A percentile compares a stretch with the other conserved stretches of the same genome.
These are phyloP conservation scores for Rhizopogon sp. DNA, from an alignment of 768 basidiomycete genomes.

Conservation along the genomic window DNA sequence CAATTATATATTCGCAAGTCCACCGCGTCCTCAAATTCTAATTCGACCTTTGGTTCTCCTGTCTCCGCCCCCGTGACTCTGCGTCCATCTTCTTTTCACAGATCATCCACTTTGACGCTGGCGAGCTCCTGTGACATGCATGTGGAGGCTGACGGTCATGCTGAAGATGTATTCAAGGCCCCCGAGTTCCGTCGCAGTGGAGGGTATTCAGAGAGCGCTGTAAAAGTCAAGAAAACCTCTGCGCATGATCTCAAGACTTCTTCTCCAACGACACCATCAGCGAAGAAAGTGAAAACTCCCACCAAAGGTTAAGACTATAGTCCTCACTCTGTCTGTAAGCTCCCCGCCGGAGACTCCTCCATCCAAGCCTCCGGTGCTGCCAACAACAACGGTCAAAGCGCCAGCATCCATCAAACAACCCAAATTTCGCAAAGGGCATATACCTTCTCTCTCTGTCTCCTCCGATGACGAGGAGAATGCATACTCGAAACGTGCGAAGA, in stretches of 20 bases:
- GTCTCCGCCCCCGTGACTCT: slow-evolving; percentile 32
- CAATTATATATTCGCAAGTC: slow-evolving; percentile 21
- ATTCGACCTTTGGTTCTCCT: slow-evolving; percentile 31
- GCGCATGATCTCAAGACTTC: slow-evolving; percentile 37
- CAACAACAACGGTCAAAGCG: slow-evolving; percentile 14
- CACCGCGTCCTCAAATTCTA: slow-evolving; percentile 23
- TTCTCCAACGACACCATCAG: not conserved
- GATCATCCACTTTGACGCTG: slow-evolving; percentile 28
- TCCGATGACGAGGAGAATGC: slow-evolving; percentile 79
- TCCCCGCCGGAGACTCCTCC: slow-evolving; percentile 20
- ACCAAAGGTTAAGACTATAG: not conserved
- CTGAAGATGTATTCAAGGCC: slow-evolving; percentile 7
- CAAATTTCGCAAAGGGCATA: slow-evolving; percentile 29
- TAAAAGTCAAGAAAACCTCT: slow-evolving; percentile 42
- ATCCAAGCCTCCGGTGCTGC: slow-evolving; percentile 7
- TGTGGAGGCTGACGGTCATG: not conserved
- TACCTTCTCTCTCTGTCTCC: slow-evolving; percentile 45
- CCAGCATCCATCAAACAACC: slow-evolving; percentile 6
- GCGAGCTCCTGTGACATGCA: slow-evolving; percentile 16
- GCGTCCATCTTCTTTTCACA: slow-evolving; percentile 39
- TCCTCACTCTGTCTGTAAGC: not conserved
- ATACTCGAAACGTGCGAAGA: slow-evolving; percentile 58
- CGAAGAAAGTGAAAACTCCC: slow-evolving; percentile 2
- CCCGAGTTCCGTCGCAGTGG: slow-evolving; percentile 10
- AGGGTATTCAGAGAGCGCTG: slow-evolving; percentile 11